These are phyloP conservation scores for Coniochaeta sp. DNA, from an alignment of 2,329 filamentous ascomycete species.

Conservation along the genomic window DNA sequence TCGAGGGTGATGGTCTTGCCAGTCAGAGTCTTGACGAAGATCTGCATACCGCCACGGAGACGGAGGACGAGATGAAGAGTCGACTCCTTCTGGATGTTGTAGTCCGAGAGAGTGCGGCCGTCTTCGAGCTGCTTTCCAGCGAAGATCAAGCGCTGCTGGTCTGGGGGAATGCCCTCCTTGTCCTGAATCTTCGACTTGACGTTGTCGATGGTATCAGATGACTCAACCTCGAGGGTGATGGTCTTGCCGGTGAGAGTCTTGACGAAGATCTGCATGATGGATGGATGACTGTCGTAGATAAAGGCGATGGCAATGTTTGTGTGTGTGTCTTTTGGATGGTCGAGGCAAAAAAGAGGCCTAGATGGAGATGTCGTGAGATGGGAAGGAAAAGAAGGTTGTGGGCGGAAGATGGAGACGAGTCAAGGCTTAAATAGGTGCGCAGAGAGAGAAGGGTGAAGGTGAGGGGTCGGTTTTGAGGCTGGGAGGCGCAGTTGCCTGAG, in stretches of 20 bases:
- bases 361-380: constrained; percentile 9
- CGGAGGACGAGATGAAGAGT: constrained; percentile 71
- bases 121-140: constrained; percentile 48
- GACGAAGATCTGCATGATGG: constrained; percentile 10
- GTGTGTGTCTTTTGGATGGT: not conserved
- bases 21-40: constrained; percentile 81
- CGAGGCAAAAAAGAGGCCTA: not conserved
- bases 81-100: constrained; percentile 56
- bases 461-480: constrained; percentile 17
- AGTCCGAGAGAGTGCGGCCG: constrained; percentile 45
- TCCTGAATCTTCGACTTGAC: constrained; percentile 88
- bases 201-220: constrained; percentile 75
- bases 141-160: constrained; percentile 80
- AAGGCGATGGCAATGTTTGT: not conserved
- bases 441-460: constrained; percentile 9
- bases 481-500: constrained; percentile 12
- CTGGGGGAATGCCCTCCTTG: constrained; percentile 82
- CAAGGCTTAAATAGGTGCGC: constrained; percentile 16
- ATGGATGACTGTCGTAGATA: constrained; percentile 4
- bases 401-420: constrained; percentile 13
- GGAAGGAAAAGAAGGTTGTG: constrained; percentile 16
- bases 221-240: constrained; percentile 75
- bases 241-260: constrained; percentile 72
- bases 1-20: constrained; percentile 93
- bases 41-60: constrained; percentile 59